Evolutionary conservation across 179 eudicot genomes (phyloP).

Genomic region (Silene noctiflora): DNA sequence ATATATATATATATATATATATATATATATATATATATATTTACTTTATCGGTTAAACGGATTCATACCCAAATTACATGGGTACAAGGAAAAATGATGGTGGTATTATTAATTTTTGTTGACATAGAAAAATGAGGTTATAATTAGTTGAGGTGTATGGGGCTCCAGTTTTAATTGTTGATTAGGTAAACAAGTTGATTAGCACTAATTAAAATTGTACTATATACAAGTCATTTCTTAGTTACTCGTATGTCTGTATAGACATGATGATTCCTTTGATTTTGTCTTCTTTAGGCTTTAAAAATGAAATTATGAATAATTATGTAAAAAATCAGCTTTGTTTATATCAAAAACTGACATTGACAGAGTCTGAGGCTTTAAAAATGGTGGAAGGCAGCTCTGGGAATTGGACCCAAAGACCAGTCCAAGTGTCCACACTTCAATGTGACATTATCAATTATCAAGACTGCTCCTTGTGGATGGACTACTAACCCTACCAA

Average conservation of each 20-base stretch:
- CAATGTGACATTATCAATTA: slow-evolving; percentile 13
- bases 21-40: no score
- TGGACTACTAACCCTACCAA: not conserved
- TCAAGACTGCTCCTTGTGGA: not conserved
- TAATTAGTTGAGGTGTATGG: not conserved
- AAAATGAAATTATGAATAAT: not conserved
- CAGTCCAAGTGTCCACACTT: slow-evolving; percentile 21
- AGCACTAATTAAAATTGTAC: slow-evolving; percentile 11
- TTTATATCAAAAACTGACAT: slow-evolving; percentile 10
- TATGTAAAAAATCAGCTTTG: not conserved
- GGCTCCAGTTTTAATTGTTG: not conserved
- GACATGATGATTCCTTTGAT: slow-evolving; percentile 5
- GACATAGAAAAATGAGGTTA: not conserved
- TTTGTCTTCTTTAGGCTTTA: not conserved
- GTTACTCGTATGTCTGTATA: not conserved
- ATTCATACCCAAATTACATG: no score
- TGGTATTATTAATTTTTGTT: not conserved
- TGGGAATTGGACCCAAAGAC: slow-evolving; percentile 26
- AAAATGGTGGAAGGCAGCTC: not conserved
- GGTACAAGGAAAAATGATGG: not conserved
- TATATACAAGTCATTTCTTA: not conserved
- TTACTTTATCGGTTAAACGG: no score
- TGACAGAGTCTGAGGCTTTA: slow-evolving; percentile 9
- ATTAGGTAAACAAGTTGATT: not conserved
- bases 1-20: no score